Base-by-base conservation (phyloP, 2,329 filamentous ascomycete genomes). In the Pleurostoma richardsiae region DNA sequence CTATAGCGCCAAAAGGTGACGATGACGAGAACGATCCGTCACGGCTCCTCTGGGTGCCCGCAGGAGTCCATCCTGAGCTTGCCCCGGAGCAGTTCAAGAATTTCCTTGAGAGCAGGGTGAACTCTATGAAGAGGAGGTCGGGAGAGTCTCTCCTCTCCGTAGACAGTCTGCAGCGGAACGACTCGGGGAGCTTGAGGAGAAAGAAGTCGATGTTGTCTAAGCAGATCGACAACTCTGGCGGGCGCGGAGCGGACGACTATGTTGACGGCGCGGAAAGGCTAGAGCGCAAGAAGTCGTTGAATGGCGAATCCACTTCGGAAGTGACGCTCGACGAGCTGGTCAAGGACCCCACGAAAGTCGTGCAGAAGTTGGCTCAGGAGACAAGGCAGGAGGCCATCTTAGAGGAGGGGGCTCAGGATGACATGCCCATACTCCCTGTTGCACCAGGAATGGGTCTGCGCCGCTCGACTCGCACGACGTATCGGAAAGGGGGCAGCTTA, bases 161-260 rank as follows among this genome's bases (percentile, higher is more conserved):
- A 5, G 77, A 85, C 52, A 69, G 78, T 44, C 49, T 70, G 53
- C 75, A 55, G 51, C 80, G 59, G 71, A 82, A 51, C 65, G 76
- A 67, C 67, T 80, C 68, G 63, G 80, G 80, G 11, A 79, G 86
- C 38, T 64, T 97, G 52, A 79, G 84, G 56, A 81, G 94, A 57
- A 96, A 95, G 67, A 96, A 94, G 67, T 97, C 92, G 0, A 96
- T 95, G 88, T 75, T 99, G 4, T 97, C 92, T 5, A 81, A 86
- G 48, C 91, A 97, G 63, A 88, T 99, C 49, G 88, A 96, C 56
- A 87, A 81, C 53, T 81, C 83, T 4, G 76, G 77, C 6, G 77
- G 77, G 0, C 69, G 69, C 49, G 74, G 70, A 28, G 74, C 69
- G 19, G 76, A 81, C 36, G 83, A 82, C 38, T 95, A 94, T 62